A percentile compares a stretch with the other conserved stretches of the same genome.
Conservation (phyloP, 2,329 filamentous ascomycete species). For the Penicillium sp. region DNA sequence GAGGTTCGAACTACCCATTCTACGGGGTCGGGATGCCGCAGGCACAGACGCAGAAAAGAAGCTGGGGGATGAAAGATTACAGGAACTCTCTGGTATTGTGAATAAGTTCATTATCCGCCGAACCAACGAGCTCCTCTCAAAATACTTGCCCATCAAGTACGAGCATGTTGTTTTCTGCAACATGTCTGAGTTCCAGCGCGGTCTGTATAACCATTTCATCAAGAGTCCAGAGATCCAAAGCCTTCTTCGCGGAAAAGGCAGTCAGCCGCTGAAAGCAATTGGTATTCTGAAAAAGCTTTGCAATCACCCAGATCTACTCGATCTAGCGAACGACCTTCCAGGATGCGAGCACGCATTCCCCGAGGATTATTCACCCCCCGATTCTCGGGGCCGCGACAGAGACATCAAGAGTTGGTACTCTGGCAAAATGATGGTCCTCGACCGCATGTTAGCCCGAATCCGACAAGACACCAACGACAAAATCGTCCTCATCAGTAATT, state of each 20-base stretch:
- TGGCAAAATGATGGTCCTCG: slow-evolving; percentile 97
- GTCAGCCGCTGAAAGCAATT: slow-evolving; percentile 94
- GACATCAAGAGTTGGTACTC: slow-evolving; percentile 96
- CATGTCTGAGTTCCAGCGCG: slow-evolving; percentile 84
- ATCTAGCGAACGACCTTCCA: slow-evolving; percentile 77
- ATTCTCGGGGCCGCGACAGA: slow-evolving; percentile 80
- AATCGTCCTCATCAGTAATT: slow-evolving; percentile 98
- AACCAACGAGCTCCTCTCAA: slow-evolving; percentile 96
- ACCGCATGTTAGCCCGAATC: slow-evolving; percentile 94
- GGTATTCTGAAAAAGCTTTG: slow-evolving; percentile 96
- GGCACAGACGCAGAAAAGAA: slow-evolving; percentile 78
- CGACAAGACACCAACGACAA: slow-evolving; percentile 97
- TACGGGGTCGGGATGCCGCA: slow-evolving; percentile 85
- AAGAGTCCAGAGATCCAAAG: slow-evolving; percentile 92
- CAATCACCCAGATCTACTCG: slow-evolving; percentile 92
- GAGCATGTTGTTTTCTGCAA: slow-evolving; percentile 99
- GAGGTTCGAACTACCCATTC: slow-evolving; percentile 86
- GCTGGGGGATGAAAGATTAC: slow-evolving; percentile 77
- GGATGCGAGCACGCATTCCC: slow-evolving; percentile 81
- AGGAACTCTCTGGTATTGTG: slow-evolving; percentile 77
- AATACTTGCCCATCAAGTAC: slow-evolving; percentile 97
- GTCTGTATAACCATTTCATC: slow-evolving; percentile 96
- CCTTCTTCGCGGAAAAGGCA: slow-evolving; percentile 86
- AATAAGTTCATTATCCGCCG: slow-evolving; percentile 98
- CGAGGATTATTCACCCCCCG: slow-evolving; percentile 83